Evolutionary conservation across 2,329 filamentous ascomycete species (phyloP).

Genomic region (Beauveria caledonica): DNA sequence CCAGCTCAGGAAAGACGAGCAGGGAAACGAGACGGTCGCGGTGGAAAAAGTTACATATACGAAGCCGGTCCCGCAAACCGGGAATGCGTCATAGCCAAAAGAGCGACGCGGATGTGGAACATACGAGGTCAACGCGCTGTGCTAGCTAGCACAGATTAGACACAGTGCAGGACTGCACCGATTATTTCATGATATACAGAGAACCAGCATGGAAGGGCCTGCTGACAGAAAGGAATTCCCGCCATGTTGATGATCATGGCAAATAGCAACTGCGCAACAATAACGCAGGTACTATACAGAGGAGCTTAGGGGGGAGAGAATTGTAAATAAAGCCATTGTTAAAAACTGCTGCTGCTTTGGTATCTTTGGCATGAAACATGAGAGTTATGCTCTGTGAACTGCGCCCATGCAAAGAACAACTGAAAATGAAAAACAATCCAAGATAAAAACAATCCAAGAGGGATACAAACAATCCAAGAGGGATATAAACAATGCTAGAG

Average conservation of each 20-base stretch:
- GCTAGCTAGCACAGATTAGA: background rate
- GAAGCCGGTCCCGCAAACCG: constrained; percentile 58
- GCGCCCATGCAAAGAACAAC: background rate
- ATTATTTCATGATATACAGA: constrained; percentile 5
- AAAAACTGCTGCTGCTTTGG: constrained; percentile 16
- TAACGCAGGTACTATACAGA: background rate
- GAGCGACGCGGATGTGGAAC: background rate
- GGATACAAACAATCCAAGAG: background rate
- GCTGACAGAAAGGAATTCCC: background rate
- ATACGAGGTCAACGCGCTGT: background rate
- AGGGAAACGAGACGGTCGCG: constrained; percentile 69
- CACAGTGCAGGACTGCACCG: background rate
- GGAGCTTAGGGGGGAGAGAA: constrained; percentile 14
- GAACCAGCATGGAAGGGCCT: background rate
- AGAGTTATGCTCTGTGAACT: background rate
- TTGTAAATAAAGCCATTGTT: constrained; percentile 10
- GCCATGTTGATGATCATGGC: background rate
- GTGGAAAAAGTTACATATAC: constrained; percentile 84
- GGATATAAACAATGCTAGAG: background rate
- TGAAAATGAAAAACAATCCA: background rate
- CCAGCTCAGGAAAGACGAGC: constrained; percentile 67
- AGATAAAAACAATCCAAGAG: constrained; percentile 6
- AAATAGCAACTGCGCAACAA: constrained; percentile 8
- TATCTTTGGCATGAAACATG: constrained; percentile 11
- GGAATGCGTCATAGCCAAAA: constrained; percentile 37